Evolutionary conservation across 441 rosid species (phyloP), one percentile per base, ranked within the genome.

Genomic region (Adansonia grandidieri): DNA sequence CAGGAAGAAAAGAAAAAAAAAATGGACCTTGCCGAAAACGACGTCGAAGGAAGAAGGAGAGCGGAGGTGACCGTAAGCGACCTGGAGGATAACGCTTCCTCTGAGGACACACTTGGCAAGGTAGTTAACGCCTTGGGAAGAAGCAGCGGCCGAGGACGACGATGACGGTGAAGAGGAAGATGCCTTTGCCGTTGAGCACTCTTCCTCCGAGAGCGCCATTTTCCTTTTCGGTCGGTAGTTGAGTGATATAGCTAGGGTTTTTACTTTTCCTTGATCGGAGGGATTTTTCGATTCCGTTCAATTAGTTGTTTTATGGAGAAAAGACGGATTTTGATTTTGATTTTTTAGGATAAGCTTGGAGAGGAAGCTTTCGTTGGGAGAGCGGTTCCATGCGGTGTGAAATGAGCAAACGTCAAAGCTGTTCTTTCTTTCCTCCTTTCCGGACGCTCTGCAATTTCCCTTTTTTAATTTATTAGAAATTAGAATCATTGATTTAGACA

Each of bases 171-270:
- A 82, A 64, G 78, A 72, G 24, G 98, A 86, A 72, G 93, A 86
- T 71, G 93, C 84, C 81, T 93, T 93, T 20, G 91, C 89, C 68
- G 88, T 87, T 14, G 97, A 91, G 77, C 94, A 91, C 87, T 92
- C 98, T 81, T 96, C 99, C 91, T 93, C 98, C 44, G 98, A 85
- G 72, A 95, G 96, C 80, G 98, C 99, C 98, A 96, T 94, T 72
- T 68, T 2, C 67, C 63, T 11, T 37, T 15, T 32, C 65, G n/a
- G 28, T 45, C 15, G 10, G 45, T 14, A 24, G 51, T 7, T 28
- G 75, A 17, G 24, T n/a, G 24, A 45, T 28, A 20, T 17, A 54
- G 58, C 80, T 86, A 86, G 84, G 89, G 89, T 75, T 82, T 45
- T 42, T 17, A 60, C 51, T 54, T 75, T 82, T 44, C 32, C n/a